phyloP scores from a whole-genome alignment of 179 eudicot genomes.

The Drosera spatulata region DNA sequence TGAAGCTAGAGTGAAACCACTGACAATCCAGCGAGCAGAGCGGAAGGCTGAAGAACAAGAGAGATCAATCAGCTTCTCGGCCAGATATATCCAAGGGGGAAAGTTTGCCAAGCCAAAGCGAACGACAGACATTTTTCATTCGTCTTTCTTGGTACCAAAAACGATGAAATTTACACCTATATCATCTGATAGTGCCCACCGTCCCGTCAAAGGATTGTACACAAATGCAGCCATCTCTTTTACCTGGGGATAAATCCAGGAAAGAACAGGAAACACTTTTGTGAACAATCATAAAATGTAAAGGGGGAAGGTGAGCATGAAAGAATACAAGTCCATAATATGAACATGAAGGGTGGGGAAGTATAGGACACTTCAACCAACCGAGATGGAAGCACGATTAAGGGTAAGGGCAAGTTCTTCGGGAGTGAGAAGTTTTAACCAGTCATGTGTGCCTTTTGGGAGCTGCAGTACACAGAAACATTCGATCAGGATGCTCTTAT shows the following conservation, averaged over 20 bases:
- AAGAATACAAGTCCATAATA: too few species aligned
- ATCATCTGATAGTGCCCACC: constrained; percentile 76
- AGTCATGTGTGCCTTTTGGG: constrained; percentile 86
- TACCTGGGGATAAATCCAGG: constrained; percentile 38
- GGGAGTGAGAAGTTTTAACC: constrained; percentile 87
- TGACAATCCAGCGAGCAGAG: too few species aligned
- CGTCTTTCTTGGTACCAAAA: constrained; percentile 40
- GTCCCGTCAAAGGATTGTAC: constrained; percentile 73
- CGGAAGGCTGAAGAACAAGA: too few species aligned
- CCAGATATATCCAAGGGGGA: too few species aligned
- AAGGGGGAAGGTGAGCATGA: too few species aligned
- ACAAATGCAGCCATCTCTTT: constrained; percentile 93
- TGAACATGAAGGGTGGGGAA: too few species aligned
- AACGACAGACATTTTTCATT: too few species aligned
- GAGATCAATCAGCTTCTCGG: too few species aligned
- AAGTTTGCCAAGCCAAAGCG: too few species aligned
- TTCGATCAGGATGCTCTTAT: too few species aligned
- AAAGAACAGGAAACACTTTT: not conserved
- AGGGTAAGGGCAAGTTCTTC: constrained; percentile 82
- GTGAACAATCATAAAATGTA: too few species aligned
- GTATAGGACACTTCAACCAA: constrained; percentile 26
- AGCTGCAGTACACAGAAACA: constrained; percentile 35
- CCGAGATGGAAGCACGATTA: constrained; percentile 60
- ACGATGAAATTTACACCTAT: constrained; percentile 74
- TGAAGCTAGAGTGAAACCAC: too few species aligned